A percentile compares a stretch with the other conserved stretches of the same genome.
These are phyloP conservation scores for Aspergillus flavus DNA, from an alignment of 2,329 filamentous ascomycete species.

Conservation along the genomic window DNA sequence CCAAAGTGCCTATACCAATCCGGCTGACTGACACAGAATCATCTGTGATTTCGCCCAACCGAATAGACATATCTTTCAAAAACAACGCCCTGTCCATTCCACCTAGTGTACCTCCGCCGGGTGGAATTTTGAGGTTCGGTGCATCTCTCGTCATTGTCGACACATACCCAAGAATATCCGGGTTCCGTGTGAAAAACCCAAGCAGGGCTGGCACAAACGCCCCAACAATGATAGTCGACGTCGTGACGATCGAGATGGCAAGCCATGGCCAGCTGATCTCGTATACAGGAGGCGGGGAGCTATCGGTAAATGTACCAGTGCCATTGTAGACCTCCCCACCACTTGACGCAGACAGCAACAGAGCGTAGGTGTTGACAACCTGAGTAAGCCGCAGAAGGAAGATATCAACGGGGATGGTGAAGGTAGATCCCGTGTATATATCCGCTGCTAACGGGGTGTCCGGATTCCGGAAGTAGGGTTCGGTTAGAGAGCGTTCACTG, in stretches of 20 bases:
- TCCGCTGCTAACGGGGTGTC: neutral
- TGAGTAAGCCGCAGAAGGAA: conserved; percentile 3
- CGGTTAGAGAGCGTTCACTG: neutral
- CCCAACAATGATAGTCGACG: neutral
- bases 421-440: neutral
- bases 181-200: neutral
- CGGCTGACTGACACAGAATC: no score
- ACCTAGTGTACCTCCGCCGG: conserved; percentile 1
- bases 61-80: neutral
- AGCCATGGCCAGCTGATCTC: neutral
- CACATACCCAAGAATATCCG: conserved; percentile 10
- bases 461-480: conserved; percentile 2
- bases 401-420: neutral
- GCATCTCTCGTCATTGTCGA: conserved; percentile 6
- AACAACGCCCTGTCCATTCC: conserved; percentile 1
- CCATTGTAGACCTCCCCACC: neutral
- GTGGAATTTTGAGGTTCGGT: neutral
- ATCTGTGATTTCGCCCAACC: neutral
- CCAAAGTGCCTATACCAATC: no score
- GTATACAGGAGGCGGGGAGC: neutral
- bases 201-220: neutral
- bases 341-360: neutral
- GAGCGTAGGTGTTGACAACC: conserved; percentile 3
- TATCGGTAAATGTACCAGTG: neutral
- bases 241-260: neutral